These are phyloP conservation scores for Solanum appendiculatum DNA, from an alignment of 257 asterid genomes.

Conservation along the genomic window DNA sequence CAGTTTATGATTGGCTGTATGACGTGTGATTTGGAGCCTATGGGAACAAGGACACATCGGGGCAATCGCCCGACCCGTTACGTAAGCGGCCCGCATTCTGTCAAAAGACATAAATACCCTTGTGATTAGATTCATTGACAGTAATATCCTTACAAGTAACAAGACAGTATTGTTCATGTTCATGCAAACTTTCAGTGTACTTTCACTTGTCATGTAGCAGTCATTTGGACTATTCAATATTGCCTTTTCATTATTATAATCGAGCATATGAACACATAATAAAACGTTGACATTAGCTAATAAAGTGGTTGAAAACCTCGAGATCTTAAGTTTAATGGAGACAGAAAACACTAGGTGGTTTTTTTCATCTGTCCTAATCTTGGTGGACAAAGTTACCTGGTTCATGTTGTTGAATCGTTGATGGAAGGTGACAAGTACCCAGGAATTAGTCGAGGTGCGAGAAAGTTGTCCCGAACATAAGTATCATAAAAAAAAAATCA, in stretches of 20 bases:
- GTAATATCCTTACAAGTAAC: background rate
- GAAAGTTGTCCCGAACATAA: no score
- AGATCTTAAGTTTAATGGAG: no score
- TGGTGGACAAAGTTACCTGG: no score
- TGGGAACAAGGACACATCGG: constrained; percentile 10
- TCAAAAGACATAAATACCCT: background rate
- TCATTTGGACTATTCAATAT: background rate
- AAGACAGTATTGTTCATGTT: background rate
- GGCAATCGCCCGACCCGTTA: constrained; percentile 21
- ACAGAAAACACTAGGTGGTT: no score
- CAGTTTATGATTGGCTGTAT: constrained; percentile 1
- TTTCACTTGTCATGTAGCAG: background rate
- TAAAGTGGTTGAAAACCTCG: no score
- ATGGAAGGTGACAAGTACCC: no score
- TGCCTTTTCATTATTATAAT: background rate
- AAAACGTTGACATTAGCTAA: no score
- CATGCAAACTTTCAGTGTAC: constrained; percentile 5
- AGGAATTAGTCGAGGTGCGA: no score
- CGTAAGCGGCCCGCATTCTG: constrained; percentile 12
- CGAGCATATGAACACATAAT: background rate
- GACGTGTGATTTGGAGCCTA: constrained; percentile 21
- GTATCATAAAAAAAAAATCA: no score
- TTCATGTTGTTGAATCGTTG: no score
- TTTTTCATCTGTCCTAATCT: no score
- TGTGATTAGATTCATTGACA: background rate